Base-by-base conservation (phyloP, 208 protist genomes). In the Leishmania aethiopica region DNA sequence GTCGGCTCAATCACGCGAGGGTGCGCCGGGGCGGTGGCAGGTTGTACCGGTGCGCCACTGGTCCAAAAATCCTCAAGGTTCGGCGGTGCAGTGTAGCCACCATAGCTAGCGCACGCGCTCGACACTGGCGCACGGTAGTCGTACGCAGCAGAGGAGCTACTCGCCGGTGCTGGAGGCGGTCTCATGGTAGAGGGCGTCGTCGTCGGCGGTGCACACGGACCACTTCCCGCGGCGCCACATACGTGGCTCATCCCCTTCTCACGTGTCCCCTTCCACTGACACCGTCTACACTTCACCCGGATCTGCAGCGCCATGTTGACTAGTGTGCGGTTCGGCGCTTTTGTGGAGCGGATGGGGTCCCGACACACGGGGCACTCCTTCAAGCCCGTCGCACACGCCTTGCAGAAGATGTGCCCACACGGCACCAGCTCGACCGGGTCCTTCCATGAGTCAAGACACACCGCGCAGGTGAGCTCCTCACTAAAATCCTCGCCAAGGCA, bases 381-480 rank as follows among this genome's bases (percentile, higher is more conserved):
- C 57, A 92, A 13, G 13, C 40, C 73, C 45, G 57, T 45, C 3
- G 90, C 75, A 78, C 94, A 97, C 22, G 83, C 86, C 25, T 35
- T 53, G 74, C 94, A 97, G 72, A 93, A 96, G 84, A 89, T 91
- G 74, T 93, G 90, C 47, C 86, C 83, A 59, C 90, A 93, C 49
- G 83, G 83, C 17, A 55, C 15, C 17, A 86, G 51, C 77, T 93
- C 90, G 7, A 85, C 35, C 19, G 90, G 90, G 32, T 95, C 72
- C 82, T 91, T 92, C 93, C 91, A 95, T 57, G 90, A 91, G 82
- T 96, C 93, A 11, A 95, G 77, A 79, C 93, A 96, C 19, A 96
- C 78, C 10, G 88, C 88, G 67, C 93, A 96, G 37, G 84, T 86
- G 66, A 96, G 79, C 83, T 94, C 93, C 79, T 96, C 91, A 70